Base-by-base conservation (phyloP, 768 basidiomycete species). In the Galerina marginata region DNA sequence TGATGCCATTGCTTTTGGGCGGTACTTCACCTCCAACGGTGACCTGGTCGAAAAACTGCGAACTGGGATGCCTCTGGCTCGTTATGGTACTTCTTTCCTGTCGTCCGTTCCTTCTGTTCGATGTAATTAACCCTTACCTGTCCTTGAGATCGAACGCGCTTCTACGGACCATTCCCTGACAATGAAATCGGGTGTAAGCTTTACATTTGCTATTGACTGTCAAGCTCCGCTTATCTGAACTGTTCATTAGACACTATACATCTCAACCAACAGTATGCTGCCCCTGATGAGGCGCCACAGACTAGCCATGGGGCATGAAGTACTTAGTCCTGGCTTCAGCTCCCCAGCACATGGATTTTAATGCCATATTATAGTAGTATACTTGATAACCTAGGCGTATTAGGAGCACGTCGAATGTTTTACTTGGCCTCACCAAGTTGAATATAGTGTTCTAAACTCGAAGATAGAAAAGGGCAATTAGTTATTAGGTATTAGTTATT, bases 151-250 rank as follows among this genome's bases (percentile, higher is more conserved):
- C 65, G 65, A 9, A 48, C 61, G 7, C 51, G 48, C 14, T 66
- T 66, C 54, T 66, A 66, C 45, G 65, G 65, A 20, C 65, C 65
- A 23, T 66, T 66, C 44, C 56, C 59, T 6, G 65, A 63, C 54
- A 66, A 66, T 39, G 62, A 57, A 14, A 50, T 63, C 33, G 65
- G 65, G 58, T 66, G 65, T 66, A 56, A 36, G 62, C 47, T 53
- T 44, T 9, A 25, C n/a, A 23, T 33, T 14, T 10, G 15, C 20
- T 29, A n/a, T 25, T 33, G 25, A 9, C 53, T 33, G 5, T 16
- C 42, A 10, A 14, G 33, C 42, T 26, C 36, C 23, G 23, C 29
- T 29, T 2, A 11, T 33, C 42, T 33, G 9, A 44, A 25, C 29
- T 43, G 11, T 26, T 36, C 2, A 33, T 47, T 6, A 64, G 63